Conservation (phyloP, 371 early-diverging fungal species). For the Saksenaea oblongispora region DNA sequence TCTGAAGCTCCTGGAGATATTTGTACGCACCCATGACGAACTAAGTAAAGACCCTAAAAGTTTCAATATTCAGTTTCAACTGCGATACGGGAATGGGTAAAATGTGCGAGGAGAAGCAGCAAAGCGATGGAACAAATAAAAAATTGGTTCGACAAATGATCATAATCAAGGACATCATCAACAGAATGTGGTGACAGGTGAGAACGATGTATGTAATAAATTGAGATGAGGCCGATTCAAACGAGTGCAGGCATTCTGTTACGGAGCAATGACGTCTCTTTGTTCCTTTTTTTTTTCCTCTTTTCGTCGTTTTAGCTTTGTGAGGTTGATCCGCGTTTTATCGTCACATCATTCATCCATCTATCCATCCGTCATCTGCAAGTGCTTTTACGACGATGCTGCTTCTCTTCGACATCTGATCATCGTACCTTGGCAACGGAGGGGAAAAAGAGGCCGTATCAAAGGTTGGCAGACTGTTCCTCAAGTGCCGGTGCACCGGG, state of each 20-base stretch:
- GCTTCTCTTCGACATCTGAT: neutral
- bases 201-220: too few relatives aligned
- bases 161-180: neutral
- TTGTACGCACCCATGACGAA: constrained; percentile 63
- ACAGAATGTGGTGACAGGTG: too few relatives aligned
- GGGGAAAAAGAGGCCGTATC: constrained; percentile 1
- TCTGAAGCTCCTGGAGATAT: constrained; percentile 97
- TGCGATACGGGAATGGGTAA: neutral
- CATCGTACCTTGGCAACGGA: constrained; percentile 2
- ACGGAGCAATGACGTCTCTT: too few relatives aligned
- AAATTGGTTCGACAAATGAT: neutral
- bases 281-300: too few relatives aligned
- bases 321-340: neutral
- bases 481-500: too few relatives aligned
- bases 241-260: too few relatives aligned
- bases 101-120: neutral
- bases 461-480: neutral
- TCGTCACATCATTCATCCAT: neutral
- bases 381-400: neutral
- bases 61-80: neutral
- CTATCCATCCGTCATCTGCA: neutral
- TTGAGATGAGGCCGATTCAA: too few relatives aligned
- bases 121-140: neutral
- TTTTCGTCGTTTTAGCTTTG: too few relatives aligned
- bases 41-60: neutral